Evolutionary conservation across 768 basidiomycete genomes (phyloP), one percentile per base, ranked within the genome.

Genomic region (Nevesoporus exiguus): DNA sequence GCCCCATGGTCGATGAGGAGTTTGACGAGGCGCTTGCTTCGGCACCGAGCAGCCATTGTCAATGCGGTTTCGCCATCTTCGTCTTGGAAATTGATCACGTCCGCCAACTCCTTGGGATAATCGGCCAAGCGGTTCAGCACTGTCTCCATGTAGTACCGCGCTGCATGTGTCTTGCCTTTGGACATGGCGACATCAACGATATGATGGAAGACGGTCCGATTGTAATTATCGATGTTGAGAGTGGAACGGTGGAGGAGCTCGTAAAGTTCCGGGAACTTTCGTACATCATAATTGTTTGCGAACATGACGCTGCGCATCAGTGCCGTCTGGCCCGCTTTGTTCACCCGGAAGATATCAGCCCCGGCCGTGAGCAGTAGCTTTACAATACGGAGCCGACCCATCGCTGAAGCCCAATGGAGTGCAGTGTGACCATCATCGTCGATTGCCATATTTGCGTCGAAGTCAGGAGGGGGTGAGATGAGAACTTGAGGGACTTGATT

Each of bases 221-320:
- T 98, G 66, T 86, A 88, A 69, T 94, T 90, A 77, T 99, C 97
- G 73, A 99, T 98, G 69, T 99, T 98, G 64, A 98, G 87, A 0
- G 96, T 98, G 17, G 95, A 96, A n/a, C 93, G 88, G 65, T 98
- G 97, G 33, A 99, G 73, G 14, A 99, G 82, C 68, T 98, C 95
- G 73, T 97, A 98, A 17, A 99, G 77, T 70, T 98, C 96, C 2
- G 94, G 93, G 64, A 99, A 99, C 71, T 99, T 99, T 61, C 97
- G 90, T 44, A 98, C 90, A 71, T 99, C 97, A 68, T 99, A 99
- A 70, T 98, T 99, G 72, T 99, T 99, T 47, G 93, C 92, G 71
- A 98, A 99, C 96, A 98, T 98, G 63, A 99, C 97, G 64, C 88
- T 88, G 15, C 97, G 91, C 97, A 99, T 99, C 40, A 99, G 75